Percentiles rank a stretch among this genome's conserved stretches.
These are phyloP conservation scores for Hypoxylon sp. DNA, from an alignment of 2,329 filamentous ascomycete genomes.

Conservation along the genomic window DNA sequence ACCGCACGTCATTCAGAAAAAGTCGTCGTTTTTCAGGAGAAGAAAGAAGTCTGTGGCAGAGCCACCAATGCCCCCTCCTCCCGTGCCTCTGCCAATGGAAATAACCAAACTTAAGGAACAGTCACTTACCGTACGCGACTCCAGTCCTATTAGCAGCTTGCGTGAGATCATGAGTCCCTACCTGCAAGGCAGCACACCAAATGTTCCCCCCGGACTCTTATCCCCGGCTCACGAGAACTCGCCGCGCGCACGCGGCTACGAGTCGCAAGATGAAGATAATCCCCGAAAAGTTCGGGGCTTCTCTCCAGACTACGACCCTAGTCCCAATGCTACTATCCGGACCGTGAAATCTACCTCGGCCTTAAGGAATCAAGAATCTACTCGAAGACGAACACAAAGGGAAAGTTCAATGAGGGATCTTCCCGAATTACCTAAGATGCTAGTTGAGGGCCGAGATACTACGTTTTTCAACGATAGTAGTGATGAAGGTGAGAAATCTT, in stretches of 20 bases:
- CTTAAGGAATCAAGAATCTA: constrained; percentile 48
- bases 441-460: constrained; percentile 53
- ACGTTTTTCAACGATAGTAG: constrained; percentile 67
- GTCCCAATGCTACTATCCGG: constrained; percentile 78
- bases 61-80: constrained; percentile 69
- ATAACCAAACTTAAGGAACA: constrained; percentile 45
- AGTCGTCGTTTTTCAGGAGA: constrained; percentile 94
- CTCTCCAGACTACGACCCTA: constrained; percentile 81
- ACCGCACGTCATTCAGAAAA: constrained; percentile 79
- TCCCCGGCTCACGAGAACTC: constrained; percentile 46
- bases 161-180: constrained; percentile 91
- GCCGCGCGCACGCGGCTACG: constrained; percentile 44
- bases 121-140: constrained; percentile 55
- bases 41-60: constrained; percentile 91
- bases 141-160: constrained; percentile 82
- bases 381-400: constrained; percentile 44
- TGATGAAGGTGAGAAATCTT: constrained; percentile 57
- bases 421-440: constrained; percentile 46
- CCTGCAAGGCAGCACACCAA: constrained; percentile 57
- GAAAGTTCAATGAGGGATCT: constrained; percentile 47
- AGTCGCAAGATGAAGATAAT: constrained; percentile 50
- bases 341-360: constrained; percentile 66
- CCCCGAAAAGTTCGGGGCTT: constrained; percentile 69
- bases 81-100: constrained; percentile 50
- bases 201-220: constrained; percentile 36